Conservation (phyloP, 2,329 filamentous ascomycete genomes). For the Ploettnerulaceae sp. region DNA sequence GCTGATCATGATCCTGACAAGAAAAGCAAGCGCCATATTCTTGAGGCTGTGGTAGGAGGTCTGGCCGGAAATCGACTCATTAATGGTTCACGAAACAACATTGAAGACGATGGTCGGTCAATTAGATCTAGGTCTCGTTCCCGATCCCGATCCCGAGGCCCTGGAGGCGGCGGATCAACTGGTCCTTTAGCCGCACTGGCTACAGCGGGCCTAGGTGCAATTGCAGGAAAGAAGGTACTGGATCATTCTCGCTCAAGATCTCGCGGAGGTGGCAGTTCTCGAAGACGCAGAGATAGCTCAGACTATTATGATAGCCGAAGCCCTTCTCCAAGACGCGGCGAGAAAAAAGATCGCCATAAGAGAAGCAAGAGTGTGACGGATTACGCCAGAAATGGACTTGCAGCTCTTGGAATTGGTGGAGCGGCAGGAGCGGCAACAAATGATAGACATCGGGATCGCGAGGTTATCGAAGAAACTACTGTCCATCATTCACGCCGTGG, state of each 20-base stretch:
- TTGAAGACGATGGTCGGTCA: constrained; percentile 40
- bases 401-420: constrained; percentile 56
- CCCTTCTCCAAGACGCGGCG: constrained; percentile 27
- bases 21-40: constrained; percentile 76
- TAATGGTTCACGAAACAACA: constrained; percentile 69
- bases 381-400: constrained; percentile 54
- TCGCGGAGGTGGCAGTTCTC: constrained; percentile 36
- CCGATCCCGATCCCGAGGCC: constrained; percentile 47
- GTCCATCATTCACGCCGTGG: constrained; percentile 16
- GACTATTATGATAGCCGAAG: constrained; percentile 33
- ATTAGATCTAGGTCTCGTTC: constrained; percentile 64
- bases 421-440: constrained; percentile 34
- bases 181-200: constrained; percentile 56
- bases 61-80: constrained; percentile 80
- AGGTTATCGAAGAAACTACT: constrained; percentile 27
- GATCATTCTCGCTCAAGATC: constrained; percentile 47
- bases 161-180: constrained; percentile 37
- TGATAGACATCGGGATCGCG: constrained; percentile 17
- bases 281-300: constrained; percentile 28
- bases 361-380: constrained; percentile 64
- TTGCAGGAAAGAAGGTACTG: constrained; percentile 57
- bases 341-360: constrained; percentile 42
- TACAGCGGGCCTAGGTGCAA: constrained; percentile 55
- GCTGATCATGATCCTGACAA: constrained; percentile 60
- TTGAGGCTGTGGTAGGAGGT: constrained; percentile 85